Evolutionary conservation across 23 red algal genomes (phyloP).

Genomic region (Chondrus crispus): DNA sequence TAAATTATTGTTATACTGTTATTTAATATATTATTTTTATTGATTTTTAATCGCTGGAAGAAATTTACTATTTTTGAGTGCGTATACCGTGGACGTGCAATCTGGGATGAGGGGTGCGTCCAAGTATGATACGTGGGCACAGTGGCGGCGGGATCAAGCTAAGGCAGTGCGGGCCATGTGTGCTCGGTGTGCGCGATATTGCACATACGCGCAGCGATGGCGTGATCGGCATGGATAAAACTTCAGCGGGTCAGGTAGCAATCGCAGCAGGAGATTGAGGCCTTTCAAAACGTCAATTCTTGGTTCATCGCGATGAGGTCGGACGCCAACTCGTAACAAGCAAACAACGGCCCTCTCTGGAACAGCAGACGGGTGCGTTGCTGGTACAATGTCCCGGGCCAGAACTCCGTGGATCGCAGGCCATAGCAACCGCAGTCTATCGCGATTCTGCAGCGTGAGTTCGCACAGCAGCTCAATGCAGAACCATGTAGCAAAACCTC

Average conservation of each 20-base stretch:
- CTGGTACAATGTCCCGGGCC: conserved; percentile 41
- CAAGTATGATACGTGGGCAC: too few species aligned
- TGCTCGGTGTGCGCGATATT: too few species aligned
- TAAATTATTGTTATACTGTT: too few species aligned
- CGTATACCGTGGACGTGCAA: too few species aligned
- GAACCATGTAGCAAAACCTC: conserved; percentile 60
- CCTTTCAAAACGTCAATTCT: conserved; percentile 60
- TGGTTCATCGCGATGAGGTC: conserved; percentile 54
- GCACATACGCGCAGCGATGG: conserved; percentile 54
- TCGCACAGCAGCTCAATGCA: conserved; percentile 73
- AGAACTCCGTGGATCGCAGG: conserved; percentile 66
- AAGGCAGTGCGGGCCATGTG: too few species aligned
- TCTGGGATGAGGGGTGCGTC: too few species aligned
- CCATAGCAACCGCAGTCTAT: conserved; percentile 77
- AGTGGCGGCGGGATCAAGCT: too few species aligned
- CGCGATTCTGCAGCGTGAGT: conserved; percentile 75
- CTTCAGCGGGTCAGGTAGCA: conserved; percentile 47
- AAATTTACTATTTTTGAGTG: too few species aligned
- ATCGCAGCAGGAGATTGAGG: conserved; percentile 76
- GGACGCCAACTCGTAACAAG: conserved; percentile 71
- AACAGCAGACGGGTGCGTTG: conserved; percentile 36
- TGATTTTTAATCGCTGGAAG: too few species aligned
- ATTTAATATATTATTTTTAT: too few species aligned
- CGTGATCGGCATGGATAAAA: conserved; percentile 31
- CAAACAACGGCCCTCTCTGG: conserved; percentile 80